These are phyloP conservation scores for Aspergillus kassunensis DNA, from an alignment of 495 filamentous ascomycete species.

Conservation along the genomic window DNA sequence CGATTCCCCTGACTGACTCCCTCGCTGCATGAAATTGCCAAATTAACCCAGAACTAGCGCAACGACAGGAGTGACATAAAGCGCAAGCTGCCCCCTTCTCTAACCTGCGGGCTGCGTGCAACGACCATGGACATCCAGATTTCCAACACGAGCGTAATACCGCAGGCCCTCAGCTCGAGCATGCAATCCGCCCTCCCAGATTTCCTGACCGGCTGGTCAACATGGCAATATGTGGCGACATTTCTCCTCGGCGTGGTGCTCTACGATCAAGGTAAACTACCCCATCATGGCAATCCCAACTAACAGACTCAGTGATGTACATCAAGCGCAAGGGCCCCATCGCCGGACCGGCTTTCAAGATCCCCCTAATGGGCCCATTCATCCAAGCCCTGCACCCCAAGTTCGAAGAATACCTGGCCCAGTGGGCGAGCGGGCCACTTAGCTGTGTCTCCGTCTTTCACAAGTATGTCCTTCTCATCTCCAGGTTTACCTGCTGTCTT, in stretches of 20 bases:
- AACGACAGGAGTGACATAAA: too few species aligned
- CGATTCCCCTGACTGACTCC: too few species aligned
- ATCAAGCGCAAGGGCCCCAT: conserved; percentile 77
- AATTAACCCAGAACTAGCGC: too few species aligned
- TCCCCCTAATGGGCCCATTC: conserved; percentile 90
- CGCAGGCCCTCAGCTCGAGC: not conserved
- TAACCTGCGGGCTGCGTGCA: too few species aligned
- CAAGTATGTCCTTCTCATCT: conserved; percentile 58
- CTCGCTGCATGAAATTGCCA: too few species aligned
- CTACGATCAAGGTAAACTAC: conserved; percentile 38
- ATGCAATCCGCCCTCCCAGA: not conserved
- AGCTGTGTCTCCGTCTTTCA: conserved; percentile 96
- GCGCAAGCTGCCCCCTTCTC: too few species aligned
- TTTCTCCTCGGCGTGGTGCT: conserved; percentile 22
- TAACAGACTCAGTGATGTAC: conserved; percentile 60
- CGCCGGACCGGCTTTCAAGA: conserved; percentile 71
- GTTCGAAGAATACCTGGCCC: conserved; percentile 74
- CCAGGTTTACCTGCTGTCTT: too few species aligned
- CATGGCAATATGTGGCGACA: conserved; percentile 30
- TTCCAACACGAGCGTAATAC: too few species aligned
- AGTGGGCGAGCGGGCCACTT: conserved; percentile 81
- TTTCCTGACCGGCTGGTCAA: conserved; percentile 4
- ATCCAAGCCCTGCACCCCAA: conserved; percentile 80
- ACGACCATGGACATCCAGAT: too few species aligned
- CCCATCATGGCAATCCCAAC: too few species aligned